Evolutionary conservation across 1,284 basidiomycete genomes (phyloP), one percentile per base, ranked within the genome.

Genomic region (Ustilago trichophora): DNA sequence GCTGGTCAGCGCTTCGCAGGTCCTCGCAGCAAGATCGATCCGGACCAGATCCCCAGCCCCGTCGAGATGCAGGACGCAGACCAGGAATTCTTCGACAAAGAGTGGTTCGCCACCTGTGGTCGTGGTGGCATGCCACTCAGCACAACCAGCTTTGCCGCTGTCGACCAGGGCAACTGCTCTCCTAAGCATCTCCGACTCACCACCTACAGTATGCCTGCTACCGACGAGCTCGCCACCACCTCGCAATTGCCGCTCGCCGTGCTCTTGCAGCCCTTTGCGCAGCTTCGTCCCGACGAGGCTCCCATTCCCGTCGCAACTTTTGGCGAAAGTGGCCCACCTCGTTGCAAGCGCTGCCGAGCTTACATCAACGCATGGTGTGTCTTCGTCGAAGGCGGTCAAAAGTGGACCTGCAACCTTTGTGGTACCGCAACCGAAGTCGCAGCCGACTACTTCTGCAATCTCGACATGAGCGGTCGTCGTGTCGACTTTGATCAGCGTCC

Each of bases 301-400:
- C 50, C 66, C 0, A 84, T 98, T 6, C 93, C 94, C 0, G 75
- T 93, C 5, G 88, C 97, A 8, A 82, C 83, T 34, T 87, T 36
- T 81, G 85, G 80, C 84, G 90, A 72, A 36, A 80, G 82, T 8
- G 94, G 93, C 9, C 96, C 95, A 13, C 87, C 91, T 12, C 86
- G 96, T 31, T 98, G 96, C 80, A 87, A 86, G 48, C 85, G 87
- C 37, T 98, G 96, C 83, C 86, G 92, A 70, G 92, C 87, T 0
- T 99, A 98, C 82, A 87, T 99, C 77, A 98, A 98, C 80, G 90
- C 94, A 0, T 98, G 93, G 93, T 93, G 90, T 78, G 85, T 86
- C 26, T 98, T 92, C 87, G 85, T 88, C 15, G 87, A 91, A 31
- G 92, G 91, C 9, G 96, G 96, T 3, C 87, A 87, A 62, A 87